Evolutionary conservation across 331 rosid genomes (phyloP).

Genomic region (Telfairia occidentalis): DNA sequence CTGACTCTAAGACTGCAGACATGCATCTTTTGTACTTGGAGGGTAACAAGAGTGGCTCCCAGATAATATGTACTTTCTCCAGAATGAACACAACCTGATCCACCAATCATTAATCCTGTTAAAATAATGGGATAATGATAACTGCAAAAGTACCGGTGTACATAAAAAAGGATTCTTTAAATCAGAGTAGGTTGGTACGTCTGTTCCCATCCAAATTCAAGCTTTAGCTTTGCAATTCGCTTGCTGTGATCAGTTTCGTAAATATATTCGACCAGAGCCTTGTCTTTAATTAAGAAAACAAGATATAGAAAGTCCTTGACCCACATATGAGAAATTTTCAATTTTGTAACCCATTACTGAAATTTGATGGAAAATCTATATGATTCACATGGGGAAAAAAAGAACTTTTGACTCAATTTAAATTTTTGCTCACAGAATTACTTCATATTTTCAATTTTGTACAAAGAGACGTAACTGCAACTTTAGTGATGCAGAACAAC

Average conservation of each 20-base stretch:
- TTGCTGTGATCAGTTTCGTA: too few relatives aligned
- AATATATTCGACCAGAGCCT: too few relatives aligned
- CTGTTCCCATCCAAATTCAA: not conserved
- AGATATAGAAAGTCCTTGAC: too few relatives aligned
- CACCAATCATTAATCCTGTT: constrained; percentile 19
- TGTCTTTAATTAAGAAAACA: too few relatives aligned
- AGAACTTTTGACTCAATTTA: too few relatives aligned
- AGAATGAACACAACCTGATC: constrained; percentile 76
- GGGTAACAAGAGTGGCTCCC: constrained; percentile 90
- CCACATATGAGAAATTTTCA: too few relatives aligned
- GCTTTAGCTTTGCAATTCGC: too few relatives aligned
- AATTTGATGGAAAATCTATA: too few relatives aligned
- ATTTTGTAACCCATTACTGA: not conserved
- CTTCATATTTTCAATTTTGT: not conserved
- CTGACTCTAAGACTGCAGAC: constrained; percentile 67
- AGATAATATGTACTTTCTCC: constrained; percentile 79
- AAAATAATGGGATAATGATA: not conserved
- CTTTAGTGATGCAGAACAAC: not conserved
- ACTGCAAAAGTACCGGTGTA: not conserved
- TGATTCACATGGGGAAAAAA: too few relatives aligned
- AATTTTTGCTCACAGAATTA: not conserved
- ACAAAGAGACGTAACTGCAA: not conserved
- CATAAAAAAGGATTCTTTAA: constrained; percentile 4
- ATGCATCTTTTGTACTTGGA: constrained; percentile 71
- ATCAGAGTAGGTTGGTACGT: not conserved